These are phyloP conservation scores for Melanogaster broomeanus DNA, from an alignment of 768 basidiomycete genomes.

Conservation along the genomic window DNA sequence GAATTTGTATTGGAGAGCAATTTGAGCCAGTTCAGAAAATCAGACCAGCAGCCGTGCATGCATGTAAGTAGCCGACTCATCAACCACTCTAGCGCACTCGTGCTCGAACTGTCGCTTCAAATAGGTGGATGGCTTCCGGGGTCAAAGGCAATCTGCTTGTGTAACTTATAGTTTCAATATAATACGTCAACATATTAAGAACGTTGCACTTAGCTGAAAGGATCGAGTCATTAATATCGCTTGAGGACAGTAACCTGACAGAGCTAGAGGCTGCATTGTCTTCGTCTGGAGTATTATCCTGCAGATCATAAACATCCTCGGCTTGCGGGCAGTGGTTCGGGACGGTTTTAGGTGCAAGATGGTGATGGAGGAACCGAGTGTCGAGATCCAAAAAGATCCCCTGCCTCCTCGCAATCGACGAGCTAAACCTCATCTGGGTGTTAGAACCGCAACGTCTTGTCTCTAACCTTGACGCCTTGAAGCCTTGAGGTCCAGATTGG, in stretches of 20 bases:
- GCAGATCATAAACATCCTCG: background rate
- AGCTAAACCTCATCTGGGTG: slow-evolving; percentile 5
- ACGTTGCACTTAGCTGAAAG: background rate
- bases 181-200: background rate
- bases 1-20: too few species aligned
- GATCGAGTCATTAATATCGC: background rate
- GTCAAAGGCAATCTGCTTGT: too few species aligned
- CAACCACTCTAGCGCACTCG: too few species aligned
- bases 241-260: background rate
- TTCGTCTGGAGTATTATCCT: background rate
- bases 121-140: too few species aligned
- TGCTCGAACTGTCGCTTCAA: too few species aligned
- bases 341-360: background rate
- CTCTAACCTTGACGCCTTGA: too few species aligned
- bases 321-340: background rate
- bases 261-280: background rate
- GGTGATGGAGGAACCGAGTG: background rate
- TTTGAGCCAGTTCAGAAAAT: too few species aligned
- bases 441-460: too few species aligned
- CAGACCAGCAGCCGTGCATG: too few species aligned
- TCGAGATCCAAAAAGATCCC: background rate
- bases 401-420: background rate
- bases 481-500: slow-evolving; percentile 39
- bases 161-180: too few species aligned
- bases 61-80: too few species aligned